Evolutionary conservation across 2,329 filamentous ascomycete species (phyloP).

Genomic region (Xylariomycetidae sp.): DNA sequence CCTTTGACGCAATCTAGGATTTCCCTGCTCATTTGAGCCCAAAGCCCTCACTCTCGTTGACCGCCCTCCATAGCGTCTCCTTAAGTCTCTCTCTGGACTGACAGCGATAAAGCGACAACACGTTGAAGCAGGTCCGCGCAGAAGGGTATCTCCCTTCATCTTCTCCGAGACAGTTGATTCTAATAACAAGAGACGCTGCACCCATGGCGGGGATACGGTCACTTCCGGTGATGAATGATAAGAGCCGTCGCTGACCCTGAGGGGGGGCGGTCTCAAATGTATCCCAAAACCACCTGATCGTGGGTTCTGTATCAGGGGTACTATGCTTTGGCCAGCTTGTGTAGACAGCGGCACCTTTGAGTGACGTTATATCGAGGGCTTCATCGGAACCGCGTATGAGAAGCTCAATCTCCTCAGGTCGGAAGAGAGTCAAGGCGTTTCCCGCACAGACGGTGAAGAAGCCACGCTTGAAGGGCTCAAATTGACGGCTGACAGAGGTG

Average conservation of each 20-base stretch:
- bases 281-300: conserved; percentile 85
- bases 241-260: conserved; percentile 67
- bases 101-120: conserved; percentile 73
- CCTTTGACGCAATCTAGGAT: no score
- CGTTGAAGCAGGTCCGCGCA: conserved; percentile 89
- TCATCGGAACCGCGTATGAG: conserved; percentile 83
- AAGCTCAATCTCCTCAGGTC: conserved; percentile 87
- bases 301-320: conserved; percentile 54
- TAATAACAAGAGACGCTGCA: conserved; percentile 70
- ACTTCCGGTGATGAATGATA: conserved; percentile 85
- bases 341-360: conserved; percentile 74
- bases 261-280: conserved; percentile 64
- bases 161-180: conserved; percentile 69
- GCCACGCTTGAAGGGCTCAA: conserved; percentile 88
- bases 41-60: conserved; percentile 89
- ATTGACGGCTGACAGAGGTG: conserved; percentile 71
- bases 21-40: conserved; percentile 47
- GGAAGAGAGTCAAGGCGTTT: conserved; percentile 81
- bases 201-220: conserved; percentile 89
- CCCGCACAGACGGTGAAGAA: conserved; percentile 91
- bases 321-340: conserved; percentile 65
- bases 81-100: conserved; percentile 61
- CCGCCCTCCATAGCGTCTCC: conserved; percentile 73
- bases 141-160: conserved; percentile 74
- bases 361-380: conserved; percentile 68